These are phyloP conservation scores for Peltaster fructicola DNA, from an alignment of 2,329 filamentous ascomycete species.

Conservation along the genomic window DNA sequence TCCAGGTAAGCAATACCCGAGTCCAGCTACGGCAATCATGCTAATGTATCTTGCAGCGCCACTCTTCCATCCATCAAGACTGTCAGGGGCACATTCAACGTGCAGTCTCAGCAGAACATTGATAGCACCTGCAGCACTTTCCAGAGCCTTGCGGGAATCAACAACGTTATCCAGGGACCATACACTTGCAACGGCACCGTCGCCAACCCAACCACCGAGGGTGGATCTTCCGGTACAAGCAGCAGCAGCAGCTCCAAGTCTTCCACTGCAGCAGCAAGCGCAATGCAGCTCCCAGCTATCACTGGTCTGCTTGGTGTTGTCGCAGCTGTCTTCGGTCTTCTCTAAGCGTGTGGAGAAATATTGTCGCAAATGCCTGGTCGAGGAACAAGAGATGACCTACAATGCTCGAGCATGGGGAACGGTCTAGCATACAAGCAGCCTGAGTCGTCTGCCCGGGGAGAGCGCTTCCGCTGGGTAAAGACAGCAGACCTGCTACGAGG, in stretches of 20 bases:
- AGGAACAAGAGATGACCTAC: no score
- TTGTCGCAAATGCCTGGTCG: no score
- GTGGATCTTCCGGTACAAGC: conserved; percentile 10
- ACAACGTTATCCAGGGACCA: conserved; percentile 26
- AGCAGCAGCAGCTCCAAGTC: conserved; percentile 8
- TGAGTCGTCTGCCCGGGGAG: no score
- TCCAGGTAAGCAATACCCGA: conserved; percentile 43
- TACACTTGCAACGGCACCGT: conserved; percentile 24
- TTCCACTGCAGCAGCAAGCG: conserved; percentile 23
- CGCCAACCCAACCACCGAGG: conserved; percentile 14
- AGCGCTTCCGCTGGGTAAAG: no score
- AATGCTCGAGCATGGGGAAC: no score
- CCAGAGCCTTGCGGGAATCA: conserved; percentile 21
- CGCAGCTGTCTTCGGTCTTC: conserved; percentile 28
- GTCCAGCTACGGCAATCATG: background rate
- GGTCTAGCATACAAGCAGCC: no score
- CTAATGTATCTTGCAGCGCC: conserved; percentile 38
- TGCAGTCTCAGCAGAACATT: conserved; percentile 29
- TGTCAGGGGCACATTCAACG: conserved; percentile 33
- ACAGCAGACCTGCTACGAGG: no score
- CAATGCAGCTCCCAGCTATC: conserved; percentile 24
- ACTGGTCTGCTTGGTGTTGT: conserved; percentile 29
- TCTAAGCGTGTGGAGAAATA: conserved; percentile 24
- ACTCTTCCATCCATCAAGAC: conserved; percentile 39
- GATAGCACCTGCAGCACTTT: conserved; percentile 23